Evolutionary conservation across 352 stramenopile genomes (phyloP), one percentile per base, ranked within the genome.

Genomic region (Elongisporangium prolatum): DNA sequence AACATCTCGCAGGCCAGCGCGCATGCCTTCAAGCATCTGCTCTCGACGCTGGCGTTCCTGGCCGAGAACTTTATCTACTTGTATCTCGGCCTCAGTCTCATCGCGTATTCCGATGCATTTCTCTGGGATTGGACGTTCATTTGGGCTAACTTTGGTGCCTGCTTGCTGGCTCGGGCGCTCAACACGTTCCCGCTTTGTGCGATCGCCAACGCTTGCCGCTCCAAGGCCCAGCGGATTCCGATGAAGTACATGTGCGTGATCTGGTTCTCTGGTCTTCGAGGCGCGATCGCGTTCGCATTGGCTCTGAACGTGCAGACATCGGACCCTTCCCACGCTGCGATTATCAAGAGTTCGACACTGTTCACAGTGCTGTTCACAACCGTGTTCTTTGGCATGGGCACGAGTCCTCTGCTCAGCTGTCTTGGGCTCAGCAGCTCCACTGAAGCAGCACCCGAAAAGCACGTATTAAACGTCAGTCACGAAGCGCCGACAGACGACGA

Each of bases 261-360:
- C 48, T 98, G 89, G 89, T 98, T 98, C 60, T 86, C 89, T 1
- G 95, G 95, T 16, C 64, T 98, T 18, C 85, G 95, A 34, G 95
- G 95, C 3, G 91, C 95, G 11, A 96, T 98, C 44, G 91, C 93
- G 0, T 98, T 97, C 60, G 89, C 91, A 21, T 76, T 96, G 34
- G 78, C 77, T n/a, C 71, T 92, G 1, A 94, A 94, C 52, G 79
- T 90, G 16, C 67, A 60, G 24, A 86, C 68, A 4, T 62, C 54
- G 4, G 65, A 73, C 16, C 72, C 61, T 16, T 56, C 61, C 17
- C 80, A 89, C 47, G 75, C 78, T 0, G 77, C 72, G 8, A 73
- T 89, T 60, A 77, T 89, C 25, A 77, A 87, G 61, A 85, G 69
- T 28, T 77, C 75, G 20, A 89, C 80, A 28, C 61, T 89, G 47